Evolutionary conservation across 1,139 yeast genomes (phyloP).

Genomic region (Eremothecium sinecaudum): DNA sequence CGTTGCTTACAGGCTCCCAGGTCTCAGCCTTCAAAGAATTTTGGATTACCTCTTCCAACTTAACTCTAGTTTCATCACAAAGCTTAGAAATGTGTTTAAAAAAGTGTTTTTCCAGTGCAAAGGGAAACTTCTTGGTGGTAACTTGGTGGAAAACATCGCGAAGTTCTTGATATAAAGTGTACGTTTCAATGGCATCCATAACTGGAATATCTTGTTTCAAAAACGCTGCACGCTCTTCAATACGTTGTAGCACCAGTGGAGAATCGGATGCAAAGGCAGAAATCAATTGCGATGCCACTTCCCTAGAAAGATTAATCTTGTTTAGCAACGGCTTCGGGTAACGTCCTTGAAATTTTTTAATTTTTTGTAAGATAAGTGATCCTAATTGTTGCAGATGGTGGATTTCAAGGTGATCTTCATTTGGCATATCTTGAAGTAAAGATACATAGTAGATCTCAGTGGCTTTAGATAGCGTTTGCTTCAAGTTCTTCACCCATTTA

Average conservation of each 20-base stretch:
- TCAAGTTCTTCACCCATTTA: constrained; percentile 45
- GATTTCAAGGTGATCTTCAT: constrained; percentile 51
- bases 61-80: constrained; percentile 45
- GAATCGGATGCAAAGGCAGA: constrained; percentile 59
- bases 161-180: constrained; percentile 46
- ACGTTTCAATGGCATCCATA: constrained; percentile 55
- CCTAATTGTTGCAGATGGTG: constrained; percentile 53
- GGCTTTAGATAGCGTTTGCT: constrained; percentile 41
- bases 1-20: constrained; percentile 46
- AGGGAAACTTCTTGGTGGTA: constrained; percentile 37
- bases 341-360: constrained; percentile 47
- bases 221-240: constrained; percentile 36
- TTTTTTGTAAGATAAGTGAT: constrained; percentile 44
- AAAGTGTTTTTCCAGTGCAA: constrained; percentile 52
- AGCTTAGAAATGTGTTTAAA: constrained; percentile 49
- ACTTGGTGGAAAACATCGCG: constrained; percentile 49
- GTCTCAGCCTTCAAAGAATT: constrained; percentile 48
- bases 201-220: constrained; percentile 36
- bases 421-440: constrained; percentile 49
- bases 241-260: constrained; percentile 48
- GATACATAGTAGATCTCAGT: constrained; percentile 55
- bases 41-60: constrained; percentile 42
- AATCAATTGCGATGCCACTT: constrained; percentile 49
- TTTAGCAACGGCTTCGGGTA: constrained; percentile 58
- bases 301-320: constrained; percentile 43